phyloP scores from a whole-genome alignment of 176 grass and related monocot species.

The Aegilops sharonensis region DNA sequence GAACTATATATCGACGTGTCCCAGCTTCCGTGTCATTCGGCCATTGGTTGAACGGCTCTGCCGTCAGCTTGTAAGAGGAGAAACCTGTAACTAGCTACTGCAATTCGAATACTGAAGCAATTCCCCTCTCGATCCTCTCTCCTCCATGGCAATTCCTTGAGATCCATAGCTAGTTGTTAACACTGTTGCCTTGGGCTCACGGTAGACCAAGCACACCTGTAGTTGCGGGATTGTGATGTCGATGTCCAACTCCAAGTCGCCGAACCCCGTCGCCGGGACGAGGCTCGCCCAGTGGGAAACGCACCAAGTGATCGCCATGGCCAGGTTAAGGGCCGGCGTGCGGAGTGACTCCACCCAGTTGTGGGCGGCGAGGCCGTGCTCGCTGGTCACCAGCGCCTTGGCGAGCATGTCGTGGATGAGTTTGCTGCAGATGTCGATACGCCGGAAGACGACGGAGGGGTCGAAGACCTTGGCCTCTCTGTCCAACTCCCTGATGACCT shows the following conservation, averaged over 20 bases:
- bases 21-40: no score
- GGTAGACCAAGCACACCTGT: background rate
- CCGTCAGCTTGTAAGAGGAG: no score
- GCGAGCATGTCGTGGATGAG: background rate
- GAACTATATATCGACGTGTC: no score
- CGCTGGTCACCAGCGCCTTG: background rate
- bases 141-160: no score
- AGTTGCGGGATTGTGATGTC: background rate
- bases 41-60: no score
- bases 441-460: background rate
- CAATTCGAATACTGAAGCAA: no score
- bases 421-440: background rate
- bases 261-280: background rate
- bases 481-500: background rate
- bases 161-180: no score
- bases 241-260: background rate
- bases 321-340: background rate
- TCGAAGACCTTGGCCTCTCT: background rate
- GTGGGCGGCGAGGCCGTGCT: background rate
- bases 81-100: no score
- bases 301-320: background rate
- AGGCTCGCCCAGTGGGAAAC: no score
- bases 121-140: no score
- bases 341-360: background rate
- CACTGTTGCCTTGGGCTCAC: background rate